phyloP scores from a whole-genome alignment of 1,284 basidiomycete species.

The Agaricales sp. region DNA sequence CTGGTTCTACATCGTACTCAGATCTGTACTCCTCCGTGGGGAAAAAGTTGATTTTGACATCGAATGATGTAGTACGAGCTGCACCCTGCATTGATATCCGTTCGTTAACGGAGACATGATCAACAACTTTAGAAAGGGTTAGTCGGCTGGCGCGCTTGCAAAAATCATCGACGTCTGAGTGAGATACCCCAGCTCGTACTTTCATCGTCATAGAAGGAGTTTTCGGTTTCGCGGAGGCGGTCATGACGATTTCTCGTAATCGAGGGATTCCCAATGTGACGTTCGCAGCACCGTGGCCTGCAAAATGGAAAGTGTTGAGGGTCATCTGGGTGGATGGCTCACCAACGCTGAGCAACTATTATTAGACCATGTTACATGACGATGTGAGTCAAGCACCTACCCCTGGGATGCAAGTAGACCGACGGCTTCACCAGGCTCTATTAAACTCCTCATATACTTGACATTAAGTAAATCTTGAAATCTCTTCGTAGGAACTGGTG shows the following conservation, averaged over 20 bases:
- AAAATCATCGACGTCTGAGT: slow-evolving; percentile 63
- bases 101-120: slow-evolving; percentile 80
- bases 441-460: slow-evolving; percentile 88
- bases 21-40: slow-evolving; percentile 76
- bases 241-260: slow-evolving; percentile 98
- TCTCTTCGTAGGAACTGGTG: background rate
- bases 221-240: slow-evolving; percentile 92
- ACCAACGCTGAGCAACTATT: slow-evolving; percentile 61
- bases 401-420: slow-evolving; percentile 97
- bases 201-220: slow-evolving; percentile 98
- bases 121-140: slow-evolving; percentile 84
- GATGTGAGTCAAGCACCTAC: slow-evolving; percentile 29
- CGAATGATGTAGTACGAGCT: slow-evolving; percentile 74
- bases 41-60: slow-evolving; percentile 80
- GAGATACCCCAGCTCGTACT: slow-evolving; percentile 43
- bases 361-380: slow-evolving; percentile 8
- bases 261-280: slow-evolving; percentile 99
- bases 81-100: slow-evolving; percentile 60
- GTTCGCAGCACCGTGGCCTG: slow-evolving; percentile 97
- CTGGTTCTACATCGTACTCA: slow-evolving; percentile 76
- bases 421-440: slow-evolving; percentile 97
- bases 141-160: slow-evolving; percentile 88
- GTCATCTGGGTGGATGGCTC: slow-evolving; percentile 99
- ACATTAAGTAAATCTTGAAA: slow-evolving; percentile 82
- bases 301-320: slow-evolving; percentile 99